Percentiles rank a stretch among this genome's conserved stretches.
Conservation (phyloP, 768 basidiomycete species). For the Pholiota conissans region DNA sequence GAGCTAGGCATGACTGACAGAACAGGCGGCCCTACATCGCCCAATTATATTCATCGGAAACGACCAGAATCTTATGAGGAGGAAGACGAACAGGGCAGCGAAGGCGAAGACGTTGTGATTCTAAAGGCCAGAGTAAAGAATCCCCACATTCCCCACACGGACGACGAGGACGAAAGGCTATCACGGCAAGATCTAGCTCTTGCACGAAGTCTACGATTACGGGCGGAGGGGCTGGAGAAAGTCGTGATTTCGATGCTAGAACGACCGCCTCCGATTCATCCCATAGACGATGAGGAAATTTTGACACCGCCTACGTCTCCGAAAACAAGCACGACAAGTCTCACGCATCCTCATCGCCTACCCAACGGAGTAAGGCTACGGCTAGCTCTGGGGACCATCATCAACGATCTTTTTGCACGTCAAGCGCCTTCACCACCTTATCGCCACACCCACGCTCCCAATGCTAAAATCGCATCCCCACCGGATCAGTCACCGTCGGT, state of each 20-base stretch:
- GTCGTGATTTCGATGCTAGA: conserved; percentile 80
- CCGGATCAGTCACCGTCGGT: conserved; percentile 24
- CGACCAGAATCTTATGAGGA: conserved; percentile 79
- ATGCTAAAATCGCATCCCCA: conserved; percentile 22
- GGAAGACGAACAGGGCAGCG: conserved; percentile 65
- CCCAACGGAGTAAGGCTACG: conserved; percentile 83
- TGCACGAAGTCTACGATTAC: conserved; percentile 63
- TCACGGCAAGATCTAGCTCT: conserved; percentile 60
- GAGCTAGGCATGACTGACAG: conserved; percentile 86
- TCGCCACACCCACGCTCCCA: conserved; percentile 35
- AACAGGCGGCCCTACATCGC: conserved; percentile 64
- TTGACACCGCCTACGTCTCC: conserved; percentile 55
- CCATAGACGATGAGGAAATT: conserved; percentile 52
- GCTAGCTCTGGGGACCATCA: conserved; percentile 70
- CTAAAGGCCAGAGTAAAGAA: conserved; percentile 54
- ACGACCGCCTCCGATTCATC: conserved; percentile 68
- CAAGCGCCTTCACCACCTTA: conserved; percentile 58
- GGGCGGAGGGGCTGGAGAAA: conserved; percentile 82
- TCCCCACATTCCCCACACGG: conserved; percentile 41
- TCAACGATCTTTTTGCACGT: conserved; percentile 82
- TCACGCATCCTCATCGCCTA: conserved; percentile 56
- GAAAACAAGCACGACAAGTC: conserved; percentile 35
- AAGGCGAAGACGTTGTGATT: conserved; percentile 56
- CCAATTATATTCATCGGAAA: conserved; percentile 61
- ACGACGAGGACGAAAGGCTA: conserved; percentile 60